Percentiles rank a stretch among this genome's conserved stretches.
phyloP scores from a whole-genome alignment of 2,329 filamentous ascomycete species.

The Acephala macrosclerotiorum region DNA sequence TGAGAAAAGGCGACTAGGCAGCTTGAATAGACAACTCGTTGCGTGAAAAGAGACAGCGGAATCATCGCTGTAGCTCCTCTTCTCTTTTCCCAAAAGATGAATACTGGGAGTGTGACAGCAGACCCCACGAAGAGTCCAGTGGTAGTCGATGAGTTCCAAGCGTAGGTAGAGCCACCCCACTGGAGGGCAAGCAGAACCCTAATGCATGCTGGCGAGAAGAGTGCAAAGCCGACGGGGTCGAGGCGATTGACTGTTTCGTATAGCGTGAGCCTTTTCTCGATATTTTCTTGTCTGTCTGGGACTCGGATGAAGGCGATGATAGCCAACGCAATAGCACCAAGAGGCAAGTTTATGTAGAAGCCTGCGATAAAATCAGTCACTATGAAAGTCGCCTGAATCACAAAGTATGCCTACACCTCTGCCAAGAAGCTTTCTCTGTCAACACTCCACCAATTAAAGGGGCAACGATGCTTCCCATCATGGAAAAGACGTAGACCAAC shows the following conservation, averaged over 20 bases:
- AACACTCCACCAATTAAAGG: constrained; percentile 44
- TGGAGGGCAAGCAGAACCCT: constrained; percentile 46
- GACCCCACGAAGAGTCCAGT: constrained; percentile 39
- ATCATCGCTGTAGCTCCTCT: constrained; percentile 40
- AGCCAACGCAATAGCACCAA: constrained; percentile 45
- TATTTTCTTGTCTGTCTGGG: constrained; percentile 33
- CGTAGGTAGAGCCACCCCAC: constrained; percentile 44
- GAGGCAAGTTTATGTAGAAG: constrained; percentile 27
- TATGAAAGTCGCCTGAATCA: not conserved
- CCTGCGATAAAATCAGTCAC: not conserved
- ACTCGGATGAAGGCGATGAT: constrained; percentile 48
- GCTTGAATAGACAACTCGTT: constrained; percentile 32
- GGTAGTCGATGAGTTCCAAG: constrained; percentile 38
- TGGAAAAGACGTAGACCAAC: constrained; percentile 10
- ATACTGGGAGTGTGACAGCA: constrained; percentile 30
- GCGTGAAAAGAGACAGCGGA: constrained; percentile 29
- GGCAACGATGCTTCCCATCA: constrained; percentile 26
- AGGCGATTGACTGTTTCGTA: constrained; percentile 34
- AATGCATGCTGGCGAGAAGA: constrained; percentile 45
- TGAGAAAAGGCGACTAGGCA: constrained; percentile 17
- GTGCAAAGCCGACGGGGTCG: constrained; percentile 43
- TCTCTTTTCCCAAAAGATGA: constrained; percentile 34
- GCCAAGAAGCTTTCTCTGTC: constrained; percentile 45
- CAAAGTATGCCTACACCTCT: constrained; percentile 41
- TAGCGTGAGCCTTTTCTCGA: constrained; percentile 11